Evolutionary conservation across 1,284 basidiomycete genomes (phyloP).

Genomic region (Bjerkandera adusta): DNA sequence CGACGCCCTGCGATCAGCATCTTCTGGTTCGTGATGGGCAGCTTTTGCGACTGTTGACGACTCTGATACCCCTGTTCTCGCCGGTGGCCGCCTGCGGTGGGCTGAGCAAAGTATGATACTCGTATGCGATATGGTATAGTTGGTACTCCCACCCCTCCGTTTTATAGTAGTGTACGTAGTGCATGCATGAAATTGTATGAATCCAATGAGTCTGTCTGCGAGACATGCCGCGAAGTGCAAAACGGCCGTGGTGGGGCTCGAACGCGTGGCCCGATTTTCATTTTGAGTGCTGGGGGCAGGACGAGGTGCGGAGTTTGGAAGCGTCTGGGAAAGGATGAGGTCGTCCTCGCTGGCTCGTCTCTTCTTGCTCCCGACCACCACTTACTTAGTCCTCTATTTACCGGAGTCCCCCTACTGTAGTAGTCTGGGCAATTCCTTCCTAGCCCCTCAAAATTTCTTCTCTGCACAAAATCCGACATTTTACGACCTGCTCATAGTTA

Average conservation of each 20-base stretch:
- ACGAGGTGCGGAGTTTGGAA: slow-evolving; percentile 45
- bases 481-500: slow-evolving; percentile 51
- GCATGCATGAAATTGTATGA: no score
- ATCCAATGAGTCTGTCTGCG: no score
- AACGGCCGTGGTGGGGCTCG: no score
- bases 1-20: slow-evolving; percentile 5
- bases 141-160: no score
- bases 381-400: slow-evolving; percentile 47
- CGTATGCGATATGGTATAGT: slow-evolving; percentile 6
- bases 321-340: slow-evolving; percentile 15
- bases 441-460: slow-evolving; percentile 37
- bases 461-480: slow-evolving; percentile 30
- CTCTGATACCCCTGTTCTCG: slow-evolving; percentile 8
- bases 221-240: no score
- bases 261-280: no score
- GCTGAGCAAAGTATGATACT: slow-evolving; percentile 1
- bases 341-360: slow-evolving; percentile 26
- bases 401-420: slow-evolving; percentile 39
- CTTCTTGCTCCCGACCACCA: slow-evolving; percentile 41
- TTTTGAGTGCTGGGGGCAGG: no score
- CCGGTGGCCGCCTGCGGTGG: neutral
- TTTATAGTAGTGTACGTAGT: no score
- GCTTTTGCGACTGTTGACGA: slow-evolving; percentile 1
- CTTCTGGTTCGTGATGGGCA: slow-evolving; percentile 10
- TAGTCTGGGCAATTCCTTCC: slow-evolving; percentile 37